Base-by-base conservation (phyloP, 2,329 filamentous ascomycete genomes). In the Aureobasidium subglaciale region DNA sequence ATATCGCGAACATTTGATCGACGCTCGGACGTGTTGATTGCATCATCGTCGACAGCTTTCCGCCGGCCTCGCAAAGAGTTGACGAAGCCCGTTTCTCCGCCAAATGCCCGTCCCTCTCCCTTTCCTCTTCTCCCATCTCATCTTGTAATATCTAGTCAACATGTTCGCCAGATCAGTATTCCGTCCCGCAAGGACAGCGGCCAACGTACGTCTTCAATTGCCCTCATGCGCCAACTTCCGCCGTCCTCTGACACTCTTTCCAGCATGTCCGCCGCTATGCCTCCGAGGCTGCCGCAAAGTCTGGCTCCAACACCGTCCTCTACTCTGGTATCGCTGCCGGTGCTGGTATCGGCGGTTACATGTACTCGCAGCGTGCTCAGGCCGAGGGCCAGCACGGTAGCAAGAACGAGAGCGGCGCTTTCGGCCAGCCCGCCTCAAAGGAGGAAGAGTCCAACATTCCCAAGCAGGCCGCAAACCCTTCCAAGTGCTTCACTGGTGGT, bases 251-350 rank as follows among this genome's bases (percentile, higher is more conserved):
- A 43, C 45, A 54, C 50, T 20, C 43, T 25, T 24, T 18, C 22
- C 64, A 87, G 84, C 78, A 80, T 67, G 76, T 83, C 68, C 83
- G 84, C 68, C 78, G 79, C 66, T 96, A 95, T 73, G 88, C 91
- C 56, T 87, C 88, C 61, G 71, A 77, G 59, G 70, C 72, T 41
- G 48, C 76, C 59, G 63, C 69, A 60, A 82, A 83, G 71, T 74
- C 79, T 60, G 74, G 78, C 68, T 80, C 77, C 67, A 84, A 81
- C 66, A 71, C 79, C 35, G 68, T 83, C 34, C 70, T 90, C 60
- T 85, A 84, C 68, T 77, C 78, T 35, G 84, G 78, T 56, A 76
- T 80, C 45, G 84, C 78, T 34, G 80, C 76, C 50, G 81, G 75
- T 57, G 73, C 82, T 53, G 77, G 78, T 56, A 71, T 83, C 18